Percentiles rank a stretch among this genome's conserved stretches.
Evolutionary conservation across 768 basidiomycete genomes (phyloP).

Genomic region (Mycena sanguinolenta): DNA sequence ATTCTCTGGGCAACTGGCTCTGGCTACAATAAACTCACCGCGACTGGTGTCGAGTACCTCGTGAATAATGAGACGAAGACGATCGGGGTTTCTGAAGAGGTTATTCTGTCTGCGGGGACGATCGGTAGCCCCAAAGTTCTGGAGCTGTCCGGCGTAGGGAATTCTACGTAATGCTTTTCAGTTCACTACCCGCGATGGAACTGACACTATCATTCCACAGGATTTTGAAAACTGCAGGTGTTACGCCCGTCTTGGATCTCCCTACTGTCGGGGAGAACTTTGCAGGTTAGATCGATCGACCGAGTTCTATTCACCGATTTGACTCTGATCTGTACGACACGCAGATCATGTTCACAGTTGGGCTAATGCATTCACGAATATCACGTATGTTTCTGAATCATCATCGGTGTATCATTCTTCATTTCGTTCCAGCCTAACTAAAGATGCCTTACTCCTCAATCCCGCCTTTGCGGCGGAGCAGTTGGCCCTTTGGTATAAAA

Average conservation of each 20-base stretch:
- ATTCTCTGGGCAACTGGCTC: slow-evolving; percentile 54
- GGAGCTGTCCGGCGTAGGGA: slow-evolving; percentile 51
- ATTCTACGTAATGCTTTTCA: slow-evolving; percentile 41
- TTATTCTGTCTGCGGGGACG: slow-evolving; percentile 60
- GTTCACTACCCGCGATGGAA: background rate
- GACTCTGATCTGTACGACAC: background rate
- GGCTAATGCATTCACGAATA: slow-evolving; percentile 49
- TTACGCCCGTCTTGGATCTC: slow-evolving; percentile 55
- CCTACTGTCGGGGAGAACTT: slow-evolving; percentile 64
- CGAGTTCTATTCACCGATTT: background rate
- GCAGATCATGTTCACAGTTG: slow-evolving; percentile 51
- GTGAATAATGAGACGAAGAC: slow-evolving; percentile 45
- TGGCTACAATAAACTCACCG: slow-evolving; percentile 48
- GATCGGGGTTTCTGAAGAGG: slow-evolving; percentile 65
- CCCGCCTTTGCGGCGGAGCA: slow-evolving; percentile 42
- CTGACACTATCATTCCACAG: slow-evolving; percentile 27
- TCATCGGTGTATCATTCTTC: background rate
- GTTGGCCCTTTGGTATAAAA: slow-evolving; percentile 43
- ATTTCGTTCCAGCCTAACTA: slow-evolving; percentile 40
- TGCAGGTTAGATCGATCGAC: slow-evolving; percentile 39
- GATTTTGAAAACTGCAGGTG: slow-evolving; percentile 59
- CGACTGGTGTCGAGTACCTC: slow-evolving; percentile 62
- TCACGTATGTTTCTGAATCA: slow-evolving; percentile 38
- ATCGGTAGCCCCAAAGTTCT: slow-evolving; percentile 57
- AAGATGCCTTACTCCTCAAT: slow-evolving; percentile 43